Conservation (phyloP, 768 basidiomycete species). For the Leccinum arenicola region DNA sequence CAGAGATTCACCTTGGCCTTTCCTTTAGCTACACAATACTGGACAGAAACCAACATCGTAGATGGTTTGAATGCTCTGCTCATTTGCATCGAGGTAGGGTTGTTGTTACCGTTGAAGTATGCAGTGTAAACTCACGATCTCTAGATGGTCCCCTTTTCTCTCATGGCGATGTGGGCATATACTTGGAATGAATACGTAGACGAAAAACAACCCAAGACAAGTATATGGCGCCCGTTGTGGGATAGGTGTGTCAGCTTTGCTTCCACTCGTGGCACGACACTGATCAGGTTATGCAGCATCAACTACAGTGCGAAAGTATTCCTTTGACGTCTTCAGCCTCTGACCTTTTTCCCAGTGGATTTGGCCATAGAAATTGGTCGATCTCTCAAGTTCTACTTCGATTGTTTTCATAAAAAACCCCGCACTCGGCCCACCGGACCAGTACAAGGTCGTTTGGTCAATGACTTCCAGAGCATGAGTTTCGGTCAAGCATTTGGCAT, state of each 20-base stretch:
- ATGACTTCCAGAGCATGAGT: conserved; percentile 27
- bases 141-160: conserved; percentile 82
- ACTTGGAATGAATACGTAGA: conserved; percentile 50
- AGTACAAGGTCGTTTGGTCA: conserved; percentile 18
- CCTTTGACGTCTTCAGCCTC: neutral
- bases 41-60: conserved; percentile 82
- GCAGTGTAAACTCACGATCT: neutral
- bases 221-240: conserved; percentile 68
- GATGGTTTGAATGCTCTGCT: conserved; percentile 81
- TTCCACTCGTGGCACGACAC: too few species aligned
- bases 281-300: too few species aligned
- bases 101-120: neutral
- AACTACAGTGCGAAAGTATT: too few species aligned
- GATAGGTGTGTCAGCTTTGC: conserved; percentile 33
- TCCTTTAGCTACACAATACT: conserved; percentile 66
- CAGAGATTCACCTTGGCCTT: neutral
- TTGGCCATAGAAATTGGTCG: conserved; percentile 61
- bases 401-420: conserved; percentile 33
- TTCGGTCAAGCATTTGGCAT: conserved; percentile 42
- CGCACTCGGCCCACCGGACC: conserved; percentile 17
- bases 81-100: conserved; percentile 75
- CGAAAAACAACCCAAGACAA: conserved; percentile 42
- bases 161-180: conserved; percentile 84
- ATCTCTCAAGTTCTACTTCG: conserved; percentile 62
- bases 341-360: conserved; percentile 46